These are phyloP conservation scores for Coelastrella sp. DNA, from an alignment of 139 green algal species.

Conservation along the genomic window DNA sequence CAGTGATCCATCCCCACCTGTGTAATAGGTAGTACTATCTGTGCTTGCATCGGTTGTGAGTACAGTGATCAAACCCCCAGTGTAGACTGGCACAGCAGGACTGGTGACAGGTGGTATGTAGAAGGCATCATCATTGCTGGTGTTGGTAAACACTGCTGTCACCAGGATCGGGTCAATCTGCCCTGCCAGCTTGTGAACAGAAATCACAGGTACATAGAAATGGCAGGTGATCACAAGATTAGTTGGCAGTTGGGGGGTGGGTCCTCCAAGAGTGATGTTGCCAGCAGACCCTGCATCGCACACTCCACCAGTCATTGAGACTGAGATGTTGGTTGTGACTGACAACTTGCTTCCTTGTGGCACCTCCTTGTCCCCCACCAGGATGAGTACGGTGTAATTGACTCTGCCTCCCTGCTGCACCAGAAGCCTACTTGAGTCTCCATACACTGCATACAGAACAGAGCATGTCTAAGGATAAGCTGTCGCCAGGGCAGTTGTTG, in stretches of 20 bases:
- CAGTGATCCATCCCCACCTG: not conserved
- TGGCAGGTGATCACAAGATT: not conserved
- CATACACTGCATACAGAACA: not conserved
- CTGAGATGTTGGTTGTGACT: not conserved
- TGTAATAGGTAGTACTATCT: not conserved
- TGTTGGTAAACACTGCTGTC: not conserved
- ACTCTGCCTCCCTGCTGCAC: not conserved
- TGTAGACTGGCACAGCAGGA: not conserved
- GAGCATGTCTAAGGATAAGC: too few species aligned
- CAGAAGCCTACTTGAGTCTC: not conserved
- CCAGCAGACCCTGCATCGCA: not conserved
- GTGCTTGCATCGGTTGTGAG: not conserved
- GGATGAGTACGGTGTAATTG: not conserved
- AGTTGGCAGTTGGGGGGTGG: not conserved
- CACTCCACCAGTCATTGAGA: too few species aligned
- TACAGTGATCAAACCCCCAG: not conserved
- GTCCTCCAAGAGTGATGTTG: not conserved
- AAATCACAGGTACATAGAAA: not conserved
- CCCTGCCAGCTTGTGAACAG: not conserved
- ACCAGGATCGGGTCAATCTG: not conserved
- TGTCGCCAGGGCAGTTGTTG: too few species aligned
- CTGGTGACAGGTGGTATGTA: not conserved
- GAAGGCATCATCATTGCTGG: not conserved
- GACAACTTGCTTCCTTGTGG: not conserved
- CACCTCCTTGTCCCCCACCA: not conserved